phyloP scores from a whole-genome alignment of 441 rosid genomes.

The Jatropha podagrica region DNA sequence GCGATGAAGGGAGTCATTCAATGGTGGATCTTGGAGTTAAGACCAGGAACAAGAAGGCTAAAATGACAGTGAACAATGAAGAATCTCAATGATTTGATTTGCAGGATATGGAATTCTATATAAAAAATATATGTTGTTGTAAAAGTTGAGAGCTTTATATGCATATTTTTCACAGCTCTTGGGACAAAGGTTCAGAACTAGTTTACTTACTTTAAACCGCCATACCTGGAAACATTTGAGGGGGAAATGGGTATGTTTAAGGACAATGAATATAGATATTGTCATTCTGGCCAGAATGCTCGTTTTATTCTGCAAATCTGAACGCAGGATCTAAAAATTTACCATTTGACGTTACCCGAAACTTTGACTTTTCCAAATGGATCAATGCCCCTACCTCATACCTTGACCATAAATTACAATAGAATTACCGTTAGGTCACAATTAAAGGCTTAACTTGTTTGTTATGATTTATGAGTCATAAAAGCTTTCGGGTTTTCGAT shows the following conservation, averaged over 20 bases:
- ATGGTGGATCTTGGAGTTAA: conserved; percentile 7
- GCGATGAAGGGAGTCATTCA: neutral
- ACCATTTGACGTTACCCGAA: no score
- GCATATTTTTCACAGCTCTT: neutral
- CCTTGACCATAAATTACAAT: no score
- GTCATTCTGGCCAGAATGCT: neutral
- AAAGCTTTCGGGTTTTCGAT: no score
- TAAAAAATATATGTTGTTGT: neutral
- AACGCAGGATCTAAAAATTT: neutral
- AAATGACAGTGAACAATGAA: neutral
- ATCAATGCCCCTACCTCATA: no score
- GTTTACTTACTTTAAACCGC: neutral
- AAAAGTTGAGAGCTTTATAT: neutral
- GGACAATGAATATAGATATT: neutral
- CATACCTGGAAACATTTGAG: neutral
- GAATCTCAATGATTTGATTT: neutral
- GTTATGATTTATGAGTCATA: no score
- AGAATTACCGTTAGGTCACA: no score
- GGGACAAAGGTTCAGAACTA: neutral
- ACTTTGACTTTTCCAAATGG: no score
- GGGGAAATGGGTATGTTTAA: neutral
- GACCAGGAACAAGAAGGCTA: conserved; percentile 14
- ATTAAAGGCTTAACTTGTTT: no score
- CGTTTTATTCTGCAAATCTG: neutral
- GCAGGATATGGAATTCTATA: neutral